Conservation (phyloP, 2,329 filamentous ascomycete species). For the Diaporthe sp. region DNA sequence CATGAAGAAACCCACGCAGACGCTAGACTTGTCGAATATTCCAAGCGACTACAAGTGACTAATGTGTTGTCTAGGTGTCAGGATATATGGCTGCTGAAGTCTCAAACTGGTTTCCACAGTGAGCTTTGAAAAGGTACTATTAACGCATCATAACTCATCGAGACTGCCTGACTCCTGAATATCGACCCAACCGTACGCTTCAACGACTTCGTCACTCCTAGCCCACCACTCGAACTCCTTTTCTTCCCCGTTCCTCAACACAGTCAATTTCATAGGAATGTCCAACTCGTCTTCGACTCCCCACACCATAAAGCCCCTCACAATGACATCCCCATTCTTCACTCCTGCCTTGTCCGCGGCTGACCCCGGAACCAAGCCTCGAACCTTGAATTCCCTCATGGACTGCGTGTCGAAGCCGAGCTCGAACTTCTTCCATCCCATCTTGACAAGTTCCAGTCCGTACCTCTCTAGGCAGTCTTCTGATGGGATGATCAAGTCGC, state of each 20-base stretch:
- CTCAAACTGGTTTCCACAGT: too few species aligned
- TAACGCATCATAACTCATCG: constrained; percentile 4
- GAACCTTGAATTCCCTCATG: constrained; percentile 27
- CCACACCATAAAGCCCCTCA: constrained; percentile 34
- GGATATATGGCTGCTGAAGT: background rate
- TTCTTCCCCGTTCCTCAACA: constrained; percentile 14
- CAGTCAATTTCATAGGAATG: constrained; percentile 28
- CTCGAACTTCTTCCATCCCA: constrained; percentile 34
- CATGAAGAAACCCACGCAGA: background rate
- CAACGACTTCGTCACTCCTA: constrained; percentile 25
- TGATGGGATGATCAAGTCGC: constrained; percentile 36
- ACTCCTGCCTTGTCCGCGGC: constrained; percentile 39
- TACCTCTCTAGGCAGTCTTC: constrained; percentile 27
- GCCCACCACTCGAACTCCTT: constrained; percentile 31
- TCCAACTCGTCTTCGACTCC: constrained; percentile 33
- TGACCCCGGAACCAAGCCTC: constrained; percentile 34
- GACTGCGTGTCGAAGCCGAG: constrained; percentile 32
- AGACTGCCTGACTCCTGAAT: background rate
- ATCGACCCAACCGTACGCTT: constrained; percentile 33
- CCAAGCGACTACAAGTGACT: background rate
- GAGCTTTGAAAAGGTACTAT: too few species aligned
- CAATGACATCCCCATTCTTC: constrained; percentile 36
- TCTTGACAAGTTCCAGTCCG: constrained; percentile 33
- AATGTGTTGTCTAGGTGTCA: background rate
- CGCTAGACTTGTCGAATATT: background rate